Evolutionary conservation across 352 stramenopile genomes (phyloP), one percentile per base, ranked within the genome.

Genomic region (Phytophthora colocasiae): DNA sequence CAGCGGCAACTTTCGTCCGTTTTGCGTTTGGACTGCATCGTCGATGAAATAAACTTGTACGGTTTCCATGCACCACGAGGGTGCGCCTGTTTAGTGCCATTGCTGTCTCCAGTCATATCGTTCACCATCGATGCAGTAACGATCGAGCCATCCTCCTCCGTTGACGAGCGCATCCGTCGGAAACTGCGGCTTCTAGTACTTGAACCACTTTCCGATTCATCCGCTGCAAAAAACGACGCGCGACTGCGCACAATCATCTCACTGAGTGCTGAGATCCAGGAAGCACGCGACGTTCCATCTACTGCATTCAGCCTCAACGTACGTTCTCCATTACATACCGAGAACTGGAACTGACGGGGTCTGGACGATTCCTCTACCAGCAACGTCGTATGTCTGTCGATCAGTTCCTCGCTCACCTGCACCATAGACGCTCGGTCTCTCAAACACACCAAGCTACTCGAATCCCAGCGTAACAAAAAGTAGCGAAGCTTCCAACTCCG

Each of bases 401-500:
- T 93, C 0, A 80, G 60, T 22, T 87, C 83, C 39, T 95, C 85
- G 19, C 65, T 80, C 12, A 91, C 65, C 46, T 90, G 78, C 14
- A 96, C 74, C 50, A 95, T 82, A 15, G 83, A 93, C 41, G 81
- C 73, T 8, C 79, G 66, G 39, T 96, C 88, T 41, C 81, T 83
- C 1, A 96, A 74, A 73, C 87, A 92, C 15, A 96, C 75, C 8
- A 96, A 74, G 38, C 76, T 84, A 52, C 87, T 93, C 1, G 78
- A 84, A 49, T 94, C 86, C 39, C 69, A 75, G 0, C 83, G 74
- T 4, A 96, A 68, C 38, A 95, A 62, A 38, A 91, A 96, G 56
- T 95, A 96, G 0, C 88, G 83, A 24, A 96, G 76, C 70, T 93
- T 94, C 88, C 88, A 96, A 44, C 78, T 92, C 27, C 84, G 67